Percentiles rank a stretch among this genome's conserved stretches.
phyloP scores from a whole-genome alignment of 2,329 filamentous ascomycete species.

The Sporothrix sp. region DNA sequence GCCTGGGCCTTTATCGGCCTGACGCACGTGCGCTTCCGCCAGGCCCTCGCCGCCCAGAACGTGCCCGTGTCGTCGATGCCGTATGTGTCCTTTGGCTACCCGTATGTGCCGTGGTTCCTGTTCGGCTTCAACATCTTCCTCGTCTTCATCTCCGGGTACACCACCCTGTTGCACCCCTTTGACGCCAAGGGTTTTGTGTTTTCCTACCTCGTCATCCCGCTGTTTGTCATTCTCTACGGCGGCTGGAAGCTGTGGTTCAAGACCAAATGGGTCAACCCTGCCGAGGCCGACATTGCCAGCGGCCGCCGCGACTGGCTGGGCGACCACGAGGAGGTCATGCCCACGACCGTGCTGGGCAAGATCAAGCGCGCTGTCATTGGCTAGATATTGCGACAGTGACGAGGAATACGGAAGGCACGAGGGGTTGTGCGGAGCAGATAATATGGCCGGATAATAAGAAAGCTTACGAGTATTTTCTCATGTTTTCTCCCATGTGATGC shows the following conservation, averaged over 20 bases:
- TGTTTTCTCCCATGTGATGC: too few relatives aligned
- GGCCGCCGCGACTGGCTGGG: conserved; percentile 38
- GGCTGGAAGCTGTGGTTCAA: conserved; percentile 47
- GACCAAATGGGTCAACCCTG: conserved; percentile 38
- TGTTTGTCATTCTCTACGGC: conserved; percentile 50
- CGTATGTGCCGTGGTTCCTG: conserved; percentile 51
- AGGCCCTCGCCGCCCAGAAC: conserved; percentile 54
- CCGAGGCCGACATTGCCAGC: conserved; percentile 44
- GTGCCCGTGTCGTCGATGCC: conserved; percentile 52
- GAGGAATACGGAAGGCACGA: too few relatives aligned
- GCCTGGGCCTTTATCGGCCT: conserved; percentile 57
- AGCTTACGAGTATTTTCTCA: too few relatives aligned
- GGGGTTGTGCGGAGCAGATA: too few relatives aligned
- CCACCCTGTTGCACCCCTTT: conserved; percentile 53
- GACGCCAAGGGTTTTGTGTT: conserved; percentile 51
- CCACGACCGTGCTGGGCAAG: background rate
- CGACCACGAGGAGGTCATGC: background rate
- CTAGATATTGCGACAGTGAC: too few relatives aligned
- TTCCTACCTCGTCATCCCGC: conserved; percentile 54
- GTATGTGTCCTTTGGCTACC: conserved; percentile 52
- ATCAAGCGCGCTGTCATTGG: conserved; percentile 9
- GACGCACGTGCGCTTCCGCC: conserved; percentile 58
- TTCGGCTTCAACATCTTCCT: conserved; percentile 55
- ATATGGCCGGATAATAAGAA: too few relatives aligned
- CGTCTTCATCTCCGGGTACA: conserved; percentile 59